These are phyloP conservation scores for Murraya koenigii DNA, from an alignment of 345 rosid species.

Conservation along the genomic window DNA sequence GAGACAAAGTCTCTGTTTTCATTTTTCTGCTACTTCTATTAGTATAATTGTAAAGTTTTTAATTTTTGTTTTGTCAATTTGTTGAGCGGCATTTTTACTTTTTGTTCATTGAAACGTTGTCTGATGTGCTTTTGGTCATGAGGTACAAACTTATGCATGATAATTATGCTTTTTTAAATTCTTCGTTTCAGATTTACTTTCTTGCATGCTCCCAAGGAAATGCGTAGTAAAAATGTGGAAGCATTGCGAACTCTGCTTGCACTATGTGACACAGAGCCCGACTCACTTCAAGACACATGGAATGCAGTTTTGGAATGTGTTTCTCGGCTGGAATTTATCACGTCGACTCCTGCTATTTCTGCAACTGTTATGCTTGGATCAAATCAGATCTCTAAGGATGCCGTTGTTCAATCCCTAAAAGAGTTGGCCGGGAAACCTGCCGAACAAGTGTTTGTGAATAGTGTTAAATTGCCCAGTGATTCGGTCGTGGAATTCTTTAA, in stretches of 20 bases:
- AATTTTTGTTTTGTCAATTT: not conserved
- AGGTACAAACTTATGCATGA: not conserved
- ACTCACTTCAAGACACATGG: slow-evolving; percentile 97
- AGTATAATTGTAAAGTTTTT: not conserved
- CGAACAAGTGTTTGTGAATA: slow-evolving; percentile 90
- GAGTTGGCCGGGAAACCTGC: slow-evolving; percentile 93
- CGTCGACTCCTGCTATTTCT: slow-evolving; percentile 84
- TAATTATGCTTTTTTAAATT: slow-evolving; percentile 12
- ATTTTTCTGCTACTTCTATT: not conserved
- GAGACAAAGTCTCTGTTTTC: not conserved
- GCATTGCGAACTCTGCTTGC: slow-evolving; percentile 83
- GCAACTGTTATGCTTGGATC: slow-evolving; percentile 98
- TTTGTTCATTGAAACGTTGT: not conserved
- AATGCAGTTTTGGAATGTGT: slow-evolving; percentile 98
- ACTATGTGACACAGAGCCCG: slow-evolving; percentile 70
- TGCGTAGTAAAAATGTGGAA: slow-evolving; percentile 97
- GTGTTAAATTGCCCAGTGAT: slow-evolving; percentile 90
- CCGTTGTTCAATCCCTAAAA: slow-evolving; percentile 81
- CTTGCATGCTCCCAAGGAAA: slow-evolving; percentile 96
- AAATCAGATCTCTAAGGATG: slow-evolving; percentile 97
- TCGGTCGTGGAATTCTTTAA: slow-evolving; percentile 91
- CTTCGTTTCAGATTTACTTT: slow-evolving; percentile 75
- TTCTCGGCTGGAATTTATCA: slow-evolving; percentile 89
- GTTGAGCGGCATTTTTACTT: not conserved
- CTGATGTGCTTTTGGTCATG: slow-evolving; percentile 1